These are phyloP conservation scores for Clonostachys byssicola DNA, from an alignment of 2,329 filamentous ascomycete genomes.

Conservation along the genomic window DNA sequence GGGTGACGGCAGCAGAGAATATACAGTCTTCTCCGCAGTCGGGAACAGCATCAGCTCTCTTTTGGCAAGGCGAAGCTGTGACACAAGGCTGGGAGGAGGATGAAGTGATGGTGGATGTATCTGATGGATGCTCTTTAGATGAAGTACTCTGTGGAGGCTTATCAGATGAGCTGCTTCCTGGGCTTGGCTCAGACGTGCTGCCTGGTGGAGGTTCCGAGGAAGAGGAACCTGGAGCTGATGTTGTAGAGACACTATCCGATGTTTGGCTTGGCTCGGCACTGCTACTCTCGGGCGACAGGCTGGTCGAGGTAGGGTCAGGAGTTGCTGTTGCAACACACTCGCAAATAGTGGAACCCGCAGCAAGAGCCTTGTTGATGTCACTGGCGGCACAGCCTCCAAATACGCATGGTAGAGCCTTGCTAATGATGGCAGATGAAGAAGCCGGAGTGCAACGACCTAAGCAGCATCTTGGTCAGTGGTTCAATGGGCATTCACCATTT, in stretches of 20 bases:
- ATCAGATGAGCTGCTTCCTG: neutral
- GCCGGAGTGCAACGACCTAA: constrained; percentile 13
- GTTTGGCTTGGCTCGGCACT: constrained; percentile 2
- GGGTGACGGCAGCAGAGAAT: constrained; percentile 13
- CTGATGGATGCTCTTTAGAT: no score
- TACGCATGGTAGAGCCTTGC: constrained; percentile 10
- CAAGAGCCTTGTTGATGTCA: constrained; percentile 8
- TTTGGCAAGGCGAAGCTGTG: constrained; percentile 13
- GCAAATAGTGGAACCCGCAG: constrained; percentile 11
- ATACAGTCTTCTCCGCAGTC: constrained; percentile 15
- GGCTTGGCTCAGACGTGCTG: neutral
- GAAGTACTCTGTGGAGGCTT: no score
- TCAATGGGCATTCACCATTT: neutral
- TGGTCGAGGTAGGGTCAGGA: constrained; percentile 1
- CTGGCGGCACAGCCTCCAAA: constrained; percentile 7
- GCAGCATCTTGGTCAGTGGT: neutral
- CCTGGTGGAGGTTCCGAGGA: no score
- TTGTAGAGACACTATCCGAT: neutral
- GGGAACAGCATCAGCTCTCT: constrained; percentile 13
- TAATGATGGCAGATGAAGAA: constrained; percentile 9
- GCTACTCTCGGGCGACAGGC: neutral
- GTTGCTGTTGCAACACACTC: constrained; percentile 7
- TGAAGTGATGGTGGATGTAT: constrained; percentile 1
- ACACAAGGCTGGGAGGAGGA: constrained; percentile 7
- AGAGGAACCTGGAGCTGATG: no score